Evolutionary conservation across 768 basidiomycete genomes (phyloP).

Genomic region (Jaapia argillacea): DNA sequence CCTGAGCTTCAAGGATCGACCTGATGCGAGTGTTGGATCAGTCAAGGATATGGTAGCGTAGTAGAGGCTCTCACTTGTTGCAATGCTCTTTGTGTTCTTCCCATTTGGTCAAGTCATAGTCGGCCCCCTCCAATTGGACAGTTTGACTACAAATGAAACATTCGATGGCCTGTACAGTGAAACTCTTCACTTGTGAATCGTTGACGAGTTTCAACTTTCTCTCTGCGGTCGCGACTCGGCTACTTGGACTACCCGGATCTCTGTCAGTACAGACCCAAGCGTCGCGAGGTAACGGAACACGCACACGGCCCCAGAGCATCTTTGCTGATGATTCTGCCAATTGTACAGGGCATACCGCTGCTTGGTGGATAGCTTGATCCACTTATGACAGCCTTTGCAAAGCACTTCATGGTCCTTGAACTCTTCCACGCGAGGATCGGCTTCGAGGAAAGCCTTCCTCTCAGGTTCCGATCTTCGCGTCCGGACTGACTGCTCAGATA

Average conservation of each 20-base stretch:
- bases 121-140: constrained; percentile 31
- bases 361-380: constrained; percentile 38
- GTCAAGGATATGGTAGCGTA: too few relatives aligned
- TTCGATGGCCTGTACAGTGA: constrained; percentile 32
- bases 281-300: constrained; percentile 5
- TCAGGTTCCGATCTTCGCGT: constrained; percentile 27
- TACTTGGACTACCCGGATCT: constrained; percentile 33
- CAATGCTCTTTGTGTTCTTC: constrained; percentile 50
- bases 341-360: constrained; percentile 33
- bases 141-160: constrained; percentile 41
- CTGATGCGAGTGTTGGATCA: too few relatives aligned
- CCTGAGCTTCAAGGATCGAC: too few relatives aligned
- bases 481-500: constrained; percentile 6
- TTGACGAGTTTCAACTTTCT: constrained; percentile 54
- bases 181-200: constrained; percentile 48
- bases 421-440: constrained; percentile 41
- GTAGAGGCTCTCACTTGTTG: constrained; percentile 23
- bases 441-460: constrained; percentile 39
- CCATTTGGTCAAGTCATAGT: constrained; percentile 56
- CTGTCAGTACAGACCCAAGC: neutral
- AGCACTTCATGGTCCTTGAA: constrained; percentile 40
- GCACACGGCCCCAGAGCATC: constrained; percentile 36
- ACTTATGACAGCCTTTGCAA: constrained; percentile 54
- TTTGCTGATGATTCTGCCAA: constrained; percentile 44
- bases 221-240: constrained; percentile 51